Base-by-base conservation (phyloP, 306 rosid genomes). In the Quercus suber region DNA sequence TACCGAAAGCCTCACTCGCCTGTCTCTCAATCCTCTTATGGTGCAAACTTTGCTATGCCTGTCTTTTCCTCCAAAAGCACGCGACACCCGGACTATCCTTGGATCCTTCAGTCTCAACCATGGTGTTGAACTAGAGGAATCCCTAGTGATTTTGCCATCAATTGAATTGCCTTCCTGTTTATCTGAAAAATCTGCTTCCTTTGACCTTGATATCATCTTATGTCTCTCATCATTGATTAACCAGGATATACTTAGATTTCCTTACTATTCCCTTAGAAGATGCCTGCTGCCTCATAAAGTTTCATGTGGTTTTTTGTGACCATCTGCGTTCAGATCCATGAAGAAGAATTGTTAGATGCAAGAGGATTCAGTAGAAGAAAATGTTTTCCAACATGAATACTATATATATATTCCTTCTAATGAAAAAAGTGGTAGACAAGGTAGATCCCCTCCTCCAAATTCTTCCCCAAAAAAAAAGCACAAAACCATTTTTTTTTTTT, bases 61-160 rank as follows among this genome's bases (percentile, higher is more conserved):
- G 71, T 93, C 97, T 70, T 91, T 91, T 5, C 94, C 97, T 76
- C 99, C 99, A 57, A 94, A 89, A 43, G 90, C 95, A 71, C 97
- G 81, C 0, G 97, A 91, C 3, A 94, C 97, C 4, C 99, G 80
- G 1, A 94, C 97, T 61, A 94, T 94, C 73, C 99, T 89, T 55
- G 97, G 97, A 82, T 94, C 97, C 82, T 91, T 94, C 83, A 89
- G 17, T 75, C 89, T 86, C 53, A 88, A 73, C 98, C 94, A 94
- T 83, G 93, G 89, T 65, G 87, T 33, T 69, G 88, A 64, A 63
- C 74, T 81, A 4, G 93, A 75, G 35, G 92, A 75, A 70, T 82
- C 83, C 77, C 75, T 89, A 33, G 74, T 76, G 20, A 73, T 71
- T 74, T 88, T 86, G 68, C 78, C 87, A 31, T 80, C 79, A 55